Base-by-base conservation (phyloP, 441 rosid genomes). In the Erodium trifolium region DNA sequence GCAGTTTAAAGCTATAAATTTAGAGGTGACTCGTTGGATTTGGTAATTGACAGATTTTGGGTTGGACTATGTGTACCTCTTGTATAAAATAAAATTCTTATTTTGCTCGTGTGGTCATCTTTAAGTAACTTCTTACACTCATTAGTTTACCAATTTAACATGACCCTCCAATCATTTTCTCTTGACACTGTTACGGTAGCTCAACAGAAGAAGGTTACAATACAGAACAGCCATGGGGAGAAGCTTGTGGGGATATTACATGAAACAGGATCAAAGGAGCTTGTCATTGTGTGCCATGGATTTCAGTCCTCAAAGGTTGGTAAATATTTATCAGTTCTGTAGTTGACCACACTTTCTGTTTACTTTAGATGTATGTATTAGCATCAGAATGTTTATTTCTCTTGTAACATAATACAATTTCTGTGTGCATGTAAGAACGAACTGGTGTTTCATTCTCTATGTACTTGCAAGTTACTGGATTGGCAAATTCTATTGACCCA, bases 281-380 rank as follows among this genome's bases (percentile, higher is more conserved):
- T 86, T 72, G 93, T 91, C 19, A 78, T 93, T 63, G 72, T 93
- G 53, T 93, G 94, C 83, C 98, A 93, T 80, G 97, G 97, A 13
- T 85, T 93, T 66, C 91, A 70, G 53, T 91, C 98, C 35, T 78
- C 83, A 6, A 93, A 86, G 97, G 98, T 88, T 75, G 31, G 63
- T 65, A 18, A 34, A 6, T 68, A 45, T 0, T 34, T 12, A 34
- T 17, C 23, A 16, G 1, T 6, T 64, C 11, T 66, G 2, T 11
- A 13, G 18, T 8, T 7, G 35, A 17, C 69, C 3, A 13, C 41
- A 2, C 11, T 68, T 14, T 37, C 47, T n/a, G 35, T 13, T 53
- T n/a, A 2, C 13, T 5, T 14, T 53, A 53, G 17, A n/a, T 53
- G 6, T 16, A 5, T 53, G 27, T 23, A 23, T 23, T 23, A 23